A percentile compares a stretch with the other conserved stretches of the same genome.
Conservation (phyloP, 1,284 basidiomycete species). For the Leccinum insolens region DNA sequence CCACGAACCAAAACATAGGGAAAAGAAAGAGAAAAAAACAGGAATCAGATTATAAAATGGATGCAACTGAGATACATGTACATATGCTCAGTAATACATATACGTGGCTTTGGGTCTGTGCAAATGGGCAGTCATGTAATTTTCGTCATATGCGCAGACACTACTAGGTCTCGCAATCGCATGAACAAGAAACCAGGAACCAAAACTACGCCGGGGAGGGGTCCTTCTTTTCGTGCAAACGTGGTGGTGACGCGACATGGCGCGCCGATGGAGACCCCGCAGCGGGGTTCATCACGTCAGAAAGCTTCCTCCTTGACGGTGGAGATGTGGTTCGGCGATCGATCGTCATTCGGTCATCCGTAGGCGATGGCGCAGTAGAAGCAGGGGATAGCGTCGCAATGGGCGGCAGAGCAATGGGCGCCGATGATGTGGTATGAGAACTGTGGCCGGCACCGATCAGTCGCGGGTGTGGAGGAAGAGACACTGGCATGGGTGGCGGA, state of each 20-base stretch:
- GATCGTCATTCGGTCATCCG: slow-evolving; percentile 51
- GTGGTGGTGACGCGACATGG: slow-evolving; percentile 40
- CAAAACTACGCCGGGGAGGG: slow-evolving; percentile 26
- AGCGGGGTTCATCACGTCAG: slow-evolving; percentile 53
- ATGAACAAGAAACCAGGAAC: slow-evolving; percentile 10
- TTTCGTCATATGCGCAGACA: slow-evolving; percentile 23
- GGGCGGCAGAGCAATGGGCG: slow-evolving; percentile 54
- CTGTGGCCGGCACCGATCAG: slow-evolving; percentile 58
- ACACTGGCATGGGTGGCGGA: slow-evolving; percentile 53
- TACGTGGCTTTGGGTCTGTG: slow-evolving; percentile 25
- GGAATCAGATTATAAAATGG: slow-evolving; percentile 16
- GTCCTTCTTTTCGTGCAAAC: slow-evolving; percentile 37
- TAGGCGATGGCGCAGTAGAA: slow-evolving; percentile 55
- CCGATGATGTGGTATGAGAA: slow-evolving; percentile 32
- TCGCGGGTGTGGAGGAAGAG: slow-evolving; percentile 71
- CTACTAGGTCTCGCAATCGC: slow-evolving; percentile 5
- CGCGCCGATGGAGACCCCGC: slow-evolving; percentile 45
- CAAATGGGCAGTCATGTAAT: slow-evolving; percentile 24
- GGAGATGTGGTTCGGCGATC: slow-evolving; percentile 50
- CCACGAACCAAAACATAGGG: neutral
- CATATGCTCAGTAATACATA: slow-evolving; percentile 35
- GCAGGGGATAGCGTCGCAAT: slow-evolving; percentile 67
- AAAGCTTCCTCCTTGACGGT: slow-evolving; percentile 50
- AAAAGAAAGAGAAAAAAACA: neutral
- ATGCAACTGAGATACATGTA: slow-evolving; percentile 32